Evolutionary conservation across 2,329 filamentous ascomycete genomes (phyloP).

Genomic region (Onygena corvina): DNA sequence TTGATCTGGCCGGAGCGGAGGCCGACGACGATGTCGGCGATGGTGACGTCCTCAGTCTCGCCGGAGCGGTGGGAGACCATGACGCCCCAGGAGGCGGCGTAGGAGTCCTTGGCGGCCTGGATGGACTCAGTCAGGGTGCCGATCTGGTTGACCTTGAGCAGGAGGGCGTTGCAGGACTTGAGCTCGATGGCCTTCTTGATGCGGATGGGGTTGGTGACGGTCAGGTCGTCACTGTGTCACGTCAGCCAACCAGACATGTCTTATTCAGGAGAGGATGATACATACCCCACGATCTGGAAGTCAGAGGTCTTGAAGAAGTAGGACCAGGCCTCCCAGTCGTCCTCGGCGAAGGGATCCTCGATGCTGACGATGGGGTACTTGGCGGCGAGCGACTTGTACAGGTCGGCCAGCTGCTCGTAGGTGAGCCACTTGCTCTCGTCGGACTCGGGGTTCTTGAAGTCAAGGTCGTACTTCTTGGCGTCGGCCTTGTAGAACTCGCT

Average conservation of each 20-base stretch:
- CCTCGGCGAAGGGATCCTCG: slow-evolving; percentile 98
- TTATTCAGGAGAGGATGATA: slow-evolving; percentile 16
- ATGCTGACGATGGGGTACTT: slow-evolving; percentile 99
- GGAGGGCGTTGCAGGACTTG: slow-evolving; percentile 95
- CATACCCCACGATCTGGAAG: slow-evolving; percentile 82
- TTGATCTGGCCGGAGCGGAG: slow-evolving; percentile 97
- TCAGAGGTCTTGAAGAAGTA: slow-evolving; percentile 99
- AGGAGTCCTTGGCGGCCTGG: slow-evolving; percentile 97
- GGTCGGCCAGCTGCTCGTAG: slow-evolving; percentile 87
- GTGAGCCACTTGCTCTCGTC: slow-evolving; percentile 96
- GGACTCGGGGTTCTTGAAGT: slow-evolving; percentile 99
- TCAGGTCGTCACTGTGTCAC: slow-evolving; percentile 79
- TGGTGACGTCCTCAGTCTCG: slow-evolving; percentile 99
- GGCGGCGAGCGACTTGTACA: slow-evolving; percentile 75
- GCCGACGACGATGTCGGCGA: slow-evolving; percentile 94
- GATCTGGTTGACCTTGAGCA: slow-evolving; percentile 99
- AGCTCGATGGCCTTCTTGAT: slow-evolving; percentile 99
- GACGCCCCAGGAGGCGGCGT: slow-evolving; percentile 90
- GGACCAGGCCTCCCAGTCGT: slow-evolving; percentile 99
- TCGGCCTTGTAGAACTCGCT: slow-evolving; percentile 99
- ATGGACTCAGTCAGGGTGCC: slow-evolving; percentile 97
- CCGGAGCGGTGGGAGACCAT: slow-evolving; percentile 99
- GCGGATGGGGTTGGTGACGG: slow-evolving; percentile 94
- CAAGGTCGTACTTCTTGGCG: slow-evolving; percentile 98
- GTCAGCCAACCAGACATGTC: not conserved